A percentile compares a stretch with the other conserved stretches of the same genome.
Conservation (phyloP, 768 basidiomycete species). For the Serendipita sp. region DNA sequence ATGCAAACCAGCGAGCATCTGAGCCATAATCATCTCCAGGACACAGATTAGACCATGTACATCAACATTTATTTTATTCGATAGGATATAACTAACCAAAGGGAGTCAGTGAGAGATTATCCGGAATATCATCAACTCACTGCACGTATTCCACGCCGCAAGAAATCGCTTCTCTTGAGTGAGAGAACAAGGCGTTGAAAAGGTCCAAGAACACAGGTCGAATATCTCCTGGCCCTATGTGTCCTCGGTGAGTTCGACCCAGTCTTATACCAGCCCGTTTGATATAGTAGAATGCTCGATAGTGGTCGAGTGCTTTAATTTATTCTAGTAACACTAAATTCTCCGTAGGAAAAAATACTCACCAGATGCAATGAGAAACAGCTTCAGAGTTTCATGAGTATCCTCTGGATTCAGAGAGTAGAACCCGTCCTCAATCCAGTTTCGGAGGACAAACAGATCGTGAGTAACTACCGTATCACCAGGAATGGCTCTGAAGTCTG, state of each 20-base stretch:
- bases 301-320: not conserved
- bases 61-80: not conserved
- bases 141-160: not conserved
- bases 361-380: not conserved
- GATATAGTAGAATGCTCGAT: not conserved
- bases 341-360: not conserved
- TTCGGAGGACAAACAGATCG: not conserved
- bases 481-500: not conserved
- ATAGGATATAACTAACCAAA: not conserved
- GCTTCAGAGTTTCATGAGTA: not conserved
- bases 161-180: not conserved
- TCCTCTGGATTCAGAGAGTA: not conserved
- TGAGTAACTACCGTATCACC: not conserved
- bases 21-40: not conserved
- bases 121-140: not conserved
- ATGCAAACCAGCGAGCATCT: not conserved
- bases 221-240: not conserved
- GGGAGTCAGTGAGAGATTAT: not conserved
- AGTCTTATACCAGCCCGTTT: not conserved
- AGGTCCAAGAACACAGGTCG: not conserved
- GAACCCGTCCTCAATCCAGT: not conserved
- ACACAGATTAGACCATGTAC: not conserved
- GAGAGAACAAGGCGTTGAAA: not conserved
- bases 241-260: no score
- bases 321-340: not conserved